phyloP scores from a whole-genome alignment of 495 filamentous ascomycete species.

The Durotheca rogersii region DNA sequence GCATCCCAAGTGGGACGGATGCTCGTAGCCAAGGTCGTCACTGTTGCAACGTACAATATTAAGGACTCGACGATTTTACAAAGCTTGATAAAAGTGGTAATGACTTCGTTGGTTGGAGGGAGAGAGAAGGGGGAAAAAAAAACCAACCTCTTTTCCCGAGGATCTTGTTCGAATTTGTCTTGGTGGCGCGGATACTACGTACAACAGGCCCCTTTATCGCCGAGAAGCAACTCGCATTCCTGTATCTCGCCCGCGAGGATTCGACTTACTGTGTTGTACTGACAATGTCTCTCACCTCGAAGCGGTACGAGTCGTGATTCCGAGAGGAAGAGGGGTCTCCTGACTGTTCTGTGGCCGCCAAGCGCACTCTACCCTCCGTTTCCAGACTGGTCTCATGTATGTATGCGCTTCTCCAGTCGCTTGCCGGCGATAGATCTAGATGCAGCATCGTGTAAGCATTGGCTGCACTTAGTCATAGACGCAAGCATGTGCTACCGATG shows the following conservation, averaged over 20 bases:
- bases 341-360: background rate
- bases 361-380: constrained; percentile 10
- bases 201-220: too few relatives aligned
- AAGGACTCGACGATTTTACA: constrained; percentile 22
- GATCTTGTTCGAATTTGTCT: too few relatives aligned
- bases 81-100: constrained; percentile 21
- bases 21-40: constrained; percentile 18
- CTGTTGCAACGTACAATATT: constrained; percentile 27
- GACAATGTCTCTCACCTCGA: too few relatives aligned
- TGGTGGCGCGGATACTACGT: too few relatives aligned
- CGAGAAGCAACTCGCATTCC: too few relatives aligned
- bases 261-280: too few relatives aligned
- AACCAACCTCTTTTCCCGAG: too few relatives aligned
- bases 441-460: too few relatives aligned
- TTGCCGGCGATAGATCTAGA: constrained; percentile 7
- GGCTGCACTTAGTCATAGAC: too few relatives aligned
- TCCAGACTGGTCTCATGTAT: constrained; percentile 5
- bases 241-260: too few relatives aligned
- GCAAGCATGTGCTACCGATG: too few relatives aligned
- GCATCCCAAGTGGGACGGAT: constrained; percentile 23
- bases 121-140: too few relatives aligned
- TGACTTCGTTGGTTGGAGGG: constrained; percentile 16
- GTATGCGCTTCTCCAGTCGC: background rate
- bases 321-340: constrained; percentile 15
- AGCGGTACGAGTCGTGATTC: constrained; percentile 3